A percentile compares a stretch with the other conserved stretches of the same genome.
phyloP scores from a whole-genome alignment of 306 rosid species.

The Albizia julibrissin region DNA sequence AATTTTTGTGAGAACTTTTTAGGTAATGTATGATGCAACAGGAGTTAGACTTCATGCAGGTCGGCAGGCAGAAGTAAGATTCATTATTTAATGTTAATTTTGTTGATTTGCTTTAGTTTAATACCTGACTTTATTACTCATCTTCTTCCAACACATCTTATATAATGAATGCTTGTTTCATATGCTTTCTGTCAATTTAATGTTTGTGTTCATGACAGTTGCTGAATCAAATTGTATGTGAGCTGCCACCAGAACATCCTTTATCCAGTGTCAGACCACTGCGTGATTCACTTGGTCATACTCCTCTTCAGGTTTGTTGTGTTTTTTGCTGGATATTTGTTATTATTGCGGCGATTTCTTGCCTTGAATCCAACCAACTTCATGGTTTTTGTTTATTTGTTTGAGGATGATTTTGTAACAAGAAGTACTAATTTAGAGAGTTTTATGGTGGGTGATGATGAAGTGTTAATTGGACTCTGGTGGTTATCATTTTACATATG shows the following conservation, averaged over 20 bases:
- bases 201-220: constrained; percentile 55
- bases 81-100: not conserved
- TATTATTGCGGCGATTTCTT: constrained; percentile 10
- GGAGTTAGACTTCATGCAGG: constrained; percentile 98
- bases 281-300: constrained; percentile 96
- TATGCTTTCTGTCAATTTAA: constrained; percentile 14
- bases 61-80: constrained; percentile 91
- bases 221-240: constrained; percentile 95
- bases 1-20: constrained; percentile 25
- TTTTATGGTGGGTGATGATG: too few relatives aligned
- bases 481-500: too few relatives aligned
- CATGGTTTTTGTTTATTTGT: constrained; percentile 6
- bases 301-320: constrained; percentile 81
- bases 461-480: too few relatives aligned
- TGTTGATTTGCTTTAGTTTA: constrained; percentile 3
- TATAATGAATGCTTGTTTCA: constrained; percentile 15
- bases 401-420: not conserved
- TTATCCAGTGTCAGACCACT: constrained; percentile 70
- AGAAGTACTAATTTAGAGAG: too few relatives aligned
- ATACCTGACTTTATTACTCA: not conserved
- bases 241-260: constrained; percentile 92
- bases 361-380: not conserved
- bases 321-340: constrained; percentile 28
- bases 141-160: constrained; percentile 2
- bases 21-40: constrained; percentile 98